Conservation (phyloP, 805 yeast genomes). For the Aciculoconidium aculeatum region DNA sequence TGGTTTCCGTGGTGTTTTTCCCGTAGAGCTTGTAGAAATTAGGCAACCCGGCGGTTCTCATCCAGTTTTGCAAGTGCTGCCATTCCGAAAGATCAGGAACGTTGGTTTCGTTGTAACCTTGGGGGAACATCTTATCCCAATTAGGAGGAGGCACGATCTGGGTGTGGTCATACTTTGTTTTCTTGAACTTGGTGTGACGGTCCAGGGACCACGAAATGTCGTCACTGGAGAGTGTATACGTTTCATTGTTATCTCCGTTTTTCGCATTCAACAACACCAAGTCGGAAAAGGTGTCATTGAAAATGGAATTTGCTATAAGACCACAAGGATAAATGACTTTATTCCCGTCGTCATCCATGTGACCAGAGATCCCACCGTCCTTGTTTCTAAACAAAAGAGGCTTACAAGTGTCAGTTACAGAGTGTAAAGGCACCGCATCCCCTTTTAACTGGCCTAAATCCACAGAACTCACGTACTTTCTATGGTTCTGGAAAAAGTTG, state of each 20-base stretch:
- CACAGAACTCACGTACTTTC: constrained; percentile 83
- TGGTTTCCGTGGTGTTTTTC: constrained; percentile 54
- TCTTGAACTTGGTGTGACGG: constrained; percentile 56
- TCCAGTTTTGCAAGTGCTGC: constrained; percentile 94
- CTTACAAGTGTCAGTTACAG: constrained; percentile 37
- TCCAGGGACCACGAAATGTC: constrained; percentile 88
- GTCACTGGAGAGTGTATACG: constrained; percentile 39
- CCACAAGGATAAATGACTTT: constrained; percentile 84
- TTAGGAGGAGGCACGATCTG: constrained; percentile 92
- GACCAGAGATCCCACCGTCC: constrained; percentile 20
- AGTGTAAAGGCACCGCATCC: constrained; percentile 48
- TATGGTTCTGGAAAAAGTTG: constrained; percentile 89
- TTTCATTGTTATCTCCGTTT: constrained; percentile 37
- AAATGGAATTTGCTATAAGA: constrained; percentile 83
- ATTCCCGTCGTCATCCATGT: constrained; percentile 27
- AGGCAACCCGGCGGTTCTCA: constrained; percentile 94
- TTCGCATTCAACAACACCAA: constrained; percentile 43
- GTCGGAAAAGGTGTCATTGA: constrained; percentile 76
- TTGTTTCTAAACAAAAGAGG: constrained; percentile 31
- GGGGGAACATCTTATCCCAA: constrained; percentile 74
- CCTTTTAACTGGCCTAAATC: constrained; percentile 82
- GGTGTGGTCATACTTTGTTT: constrained; percentile 57
- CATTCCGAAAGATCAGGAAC: constrained; percentile 69
- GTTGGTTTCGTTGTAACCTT: constrained; percentile 82
- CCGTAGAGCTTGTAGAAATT: constrained; percentile 79